Conservation (phyloP, 1,139 yeast species). For the Scheffersomyces cryptocercus region DNA sequence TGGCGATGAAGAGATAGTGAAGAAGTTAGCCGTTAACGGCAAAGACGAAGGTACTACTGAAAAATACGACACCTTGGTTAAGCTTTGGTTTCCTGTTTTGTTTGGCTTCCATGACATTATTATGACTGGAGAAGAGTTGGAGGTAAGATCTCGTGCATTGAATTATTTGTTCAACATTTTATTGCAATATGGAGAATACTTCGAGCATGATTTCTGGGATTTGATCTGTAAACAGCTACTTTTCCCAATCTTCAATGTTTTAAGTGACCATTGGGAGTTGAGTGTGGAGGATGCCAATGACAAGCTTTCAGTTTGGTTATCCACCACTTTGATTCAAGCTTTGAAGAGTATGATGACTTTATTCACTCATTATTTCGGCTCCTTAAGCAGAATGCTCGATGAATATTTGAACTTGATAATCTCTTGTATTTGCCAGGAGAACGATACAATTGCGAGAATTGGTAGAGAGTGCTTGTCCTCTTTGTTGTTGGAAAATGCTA, state of each 20-base stretch:
- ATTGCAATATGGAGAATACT: conserved; percentile 75
- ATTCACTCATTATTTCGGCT: conserved; percentile 76
- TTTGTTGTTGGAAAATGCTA: conserved; percentile 70
- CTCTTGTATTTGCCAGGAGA: conserved; percentile 93
- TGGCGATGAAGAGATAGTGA: conserved; percentile 18
- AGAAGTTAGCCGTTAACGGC: conserved; percentile 5
- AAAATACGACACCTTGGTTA: conserved; percentile 41
- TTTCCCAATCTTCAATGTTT: conserved; percentile 86
- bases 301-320: conserved; percentile 90
- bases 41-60: conserved; percentile 10
- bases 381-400: conserved; percentile 69
- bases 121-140: conserved; percentile 92
- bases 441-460: conserved; percentile 92
- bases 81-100: conserved; percentile 79
- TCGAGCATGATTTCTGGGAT: conserved; percentile 80
- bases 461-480: conserved; percentile 88
- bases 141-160: conserved; percentile 88
- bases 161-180: conserved; percentile 79
- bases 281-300: conserved; percentile 65
- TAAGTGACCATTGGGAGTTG: conserved; percentile 76
- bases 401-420: conserved; percentile 77
- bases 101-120: conserved; percentile 84
- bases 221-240: conserved; percentile 71
- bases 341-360: conserved; percentile 83
- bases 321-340: conserved; percentile 95